These are phyloP conservation scores for Sugiyamaella floridensis DNA, from an alignment of 805 yeast species.

Conservation along the genomic window DNA sequence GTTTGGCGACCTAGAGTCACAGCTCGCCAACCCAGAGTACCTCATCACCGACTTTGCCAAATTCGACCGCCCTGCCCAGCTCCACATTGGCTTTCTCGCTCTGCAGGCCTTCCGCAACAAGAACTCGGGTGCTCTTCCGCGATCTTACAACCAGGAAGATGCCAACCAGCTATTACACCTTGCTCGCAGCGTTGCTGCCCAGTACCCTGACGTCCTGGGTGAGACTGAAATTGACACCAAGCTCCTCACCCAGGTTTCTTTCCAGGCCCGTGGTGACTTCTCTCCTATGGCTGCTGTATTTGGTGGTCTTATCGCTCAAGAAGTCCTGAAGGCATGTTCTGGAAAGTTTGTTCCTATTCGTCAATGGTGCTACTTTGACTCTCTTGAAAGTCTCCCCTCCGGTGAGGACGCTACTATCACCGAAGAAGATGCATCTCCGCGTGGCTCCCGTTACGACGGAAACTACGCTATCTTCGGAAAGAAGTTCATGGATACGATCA, in stretches of 20 bases:
- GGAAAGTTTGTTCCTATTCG: constrained; percentile 92
- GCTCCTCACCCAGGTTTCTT: constrained; percentile 64
- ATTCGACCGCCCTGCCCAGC: constrained; percentile 84
- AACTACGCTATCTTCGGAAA: constrained; percentile 92
- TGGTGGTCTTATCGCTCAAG: constrained; percentile 96
- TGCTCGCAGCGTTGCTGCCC: constrained; percentile 51
- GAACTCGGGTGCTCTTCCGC: constrained; percentile 63
- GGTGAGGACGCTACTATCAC: constrained; percentile 45
- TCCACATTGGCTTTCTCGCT: constrained; percentile 89
- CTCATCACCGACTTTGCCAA: constrained; percentile 85
- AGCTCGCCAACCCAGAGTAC: constrained; percentile 71
- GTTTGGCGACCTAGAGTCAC: constrained; percentile 59
- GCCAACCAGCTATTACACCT: constrained; percentile 58
- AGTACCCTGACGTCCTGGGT: constrained; percentile 53
- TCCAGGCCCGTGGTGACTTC: constrained; percentile 84
- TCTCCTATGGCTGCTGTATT: constrained; percentile 84
- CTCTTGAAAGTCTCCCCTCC: constrained; percentile 79
- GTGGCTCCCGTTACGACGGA: constrained; percentile 81
- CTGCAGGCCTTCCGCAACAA: constrained; percentile 62
- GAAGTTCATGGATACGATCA: constrained; percentile 62
- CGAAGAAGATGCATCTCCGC: constrained; percentile 66
- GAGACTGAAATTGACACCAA: constrained; percentile 53
- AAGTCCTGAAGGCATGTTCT: constrained; percentile 88
- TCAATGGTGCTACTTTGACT: constrained; percentile 90
- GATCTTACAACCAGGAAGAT: constrained; percentile 68